Base-by-base conservation (phyloP, 768 basidiomycete species). In the Suillus americanus region DNA sequence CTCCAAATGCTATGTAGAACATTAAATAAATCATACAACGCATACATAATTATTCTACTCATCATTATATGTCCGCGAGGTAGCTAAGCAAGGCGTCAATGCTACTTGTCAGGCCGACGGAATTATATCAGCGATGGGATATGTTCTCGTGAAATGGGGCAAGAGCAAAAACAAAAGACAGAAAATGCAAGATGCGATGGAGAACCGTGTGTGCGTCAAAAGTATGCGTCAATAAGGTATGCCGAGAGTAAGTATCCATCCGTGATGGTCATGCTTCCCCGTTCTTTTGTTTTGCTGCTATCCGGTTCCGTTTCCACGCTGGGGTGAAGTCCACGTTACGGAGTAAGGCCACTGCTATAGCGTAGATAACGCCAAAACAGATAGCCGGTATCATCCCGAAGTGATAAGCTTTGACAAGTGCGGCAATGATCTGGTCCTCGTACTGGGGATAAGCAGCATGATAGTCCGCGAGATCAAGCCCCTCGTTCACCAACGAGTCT, bases 361-460 rank as follows among this genome's bases (percentile, higher is more conserved):
- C 73, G 60, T 77, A 77, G 18, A 75, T 8, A 12, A 69, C 73
- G 18, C 75, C 75, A 46, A 76, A 76, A 56, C 75, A 77, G 63
- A 76, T 65, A 45, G 77, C 74, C 23, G 75, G 75, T 41, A 77
- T 68, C 48, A 66, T 77, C 13, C 77, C 75, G 33, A 77, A 54
- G 59, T 78, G 75, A 70, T 78, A 76, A 0, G 71, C 75, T 62
- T 69, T 75, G 59, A 76, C 74, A 43, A 76, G 75, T 18, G 75
- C 75, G 28, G 69, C 62, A 10, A 76, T 45, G 43, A 77, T 77
- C 54, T 77, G 67, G 7, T 72, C 65, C 63, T 77, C 72, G 62
- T 77, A 77, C 61, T 78, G 65, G n/a, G 75, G 77, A 41, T 77
- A 77, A 35, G 64, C 64, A 5, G 75, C 63, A 53, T 69, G 71